Base-by-base conservation (phyloP, 495 filamentous ascomycete genomes). In the Podospora fimiseda region DNA sequence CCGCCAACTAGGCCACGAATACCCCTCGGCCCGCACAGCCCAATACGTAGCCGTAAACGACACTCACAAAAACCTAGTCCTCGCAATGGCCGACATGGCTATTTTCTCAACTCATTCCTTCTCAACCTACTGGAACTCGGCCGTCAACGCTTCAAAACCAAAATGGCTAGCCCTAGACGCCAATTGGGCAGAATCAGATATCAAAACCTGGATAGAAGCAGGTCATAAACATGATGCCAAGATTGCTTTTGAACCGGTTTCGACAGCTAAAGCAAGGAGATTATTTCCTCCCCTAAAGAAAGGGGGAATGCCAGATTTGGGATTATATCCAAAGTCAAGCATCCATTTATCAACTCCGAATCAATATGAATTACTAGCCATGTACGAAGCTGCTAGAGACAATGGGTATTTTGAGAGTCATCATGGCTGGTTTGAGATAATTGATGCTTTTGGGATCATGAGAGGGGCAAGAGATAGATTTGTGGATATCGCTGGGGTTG, bases 1-100 rank as follows among this genome's bases (percentile, higher is more conserved):
- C 23, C 75, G 76, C 58, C 64, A 78, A 18, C 64, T 87, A 7
- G 68, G 72, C 9, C 63, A 60, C 51, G 64, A 74, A 16, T 67
- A 74, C 14, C 72, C 76, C 6, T 68, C 74, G 8, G 70, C 76
- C 0, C 75, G 83, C 21, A 98, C 93, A 2, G 88, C 90, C 5
- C 89, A 95, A 63, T 98, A 98, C 62, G 80, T 97, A 2, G 84
- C 90, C 15, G 73, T 96, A 60, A 98, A 97, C 67, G 88, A 92
- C 62, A 72, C 70, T 1, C 79, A 85, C 21, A 93, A 91, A 60
- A 84, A 90, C 51, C 78, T 98, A 9, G 74, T 87, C 2, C 63
- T 95, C 41, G 91, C 89, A 47, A 94, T 96, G 87, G 89, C 93
- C 15, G 93, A 98, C 64, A 96, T 97, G 89, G 74, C 72, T 46